Conservation (phyloP, 441 rosid genomes). For the Hypseocharis bilobata region DNA sequence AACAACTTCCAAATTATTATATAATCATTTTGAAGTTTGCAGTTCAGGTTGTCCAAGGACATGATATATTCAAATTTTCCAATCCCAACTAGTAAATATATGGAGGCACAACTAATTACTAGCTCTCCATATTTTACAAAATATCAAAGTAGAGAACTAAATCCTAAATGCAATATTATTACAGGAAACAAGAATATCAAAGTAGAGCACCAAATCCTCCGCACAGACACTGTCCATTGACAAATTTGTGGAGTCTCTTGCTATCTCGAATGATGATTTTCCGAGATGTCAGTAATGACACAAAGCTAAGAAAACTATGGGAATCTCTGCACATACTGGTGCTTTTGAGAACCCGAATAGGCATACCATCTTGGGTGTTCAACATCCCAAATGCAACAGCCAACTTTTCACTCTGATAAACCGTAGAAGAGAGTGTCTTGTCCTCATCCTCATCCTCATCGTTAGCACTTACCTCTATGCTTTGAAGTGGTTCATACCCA, state of each 20-base stretch:
- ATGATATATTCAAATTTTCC: too few species aligned
- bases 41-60: too few species aligned
- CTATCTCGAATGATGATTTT: conserved; percentile 41
- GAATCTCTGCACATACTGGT: conserved; percentile 37
- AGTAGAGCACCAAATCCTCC: conserved; percentile 32
- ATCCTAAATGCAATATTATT: not conserved
- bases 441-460: conserved; percentile 23
- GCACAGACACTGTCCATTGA: conserved; percentile 39
- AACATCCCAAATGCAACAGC: conserved; percentile 47
- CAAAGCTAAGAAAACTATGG: conserved; percentile 39
- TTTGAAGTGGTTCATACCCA: conserved; percentile 24
- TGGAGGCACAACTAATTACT: too few species aligned
- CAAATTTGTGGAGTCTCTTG: conserved; percentile 43
- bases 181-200: conserved; percentile 13
- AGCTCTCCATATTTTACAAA: too few species aligned
- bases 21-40: too few species aligned
- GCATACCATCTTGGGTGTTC: conserved; percentile 23
- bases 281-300: conserved; percentile 29
- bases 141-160: too few species aligned
- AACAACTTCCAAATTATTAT: too few species aligned
- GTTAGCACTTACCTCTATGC: conserved; percentile 16
- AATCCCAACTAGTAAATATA: too few species aligned
- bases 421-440: conserved; percentile 17
- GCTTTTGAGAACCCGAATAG: conserved; percentile 35
- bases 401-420: conserved; percentile 38